These are phyloP conservation scores for Dactylellina haptotyla DNA, from an alignment of 2,329 filamentous ascomycete genomes.

Conservation along the genomic window DNA sequence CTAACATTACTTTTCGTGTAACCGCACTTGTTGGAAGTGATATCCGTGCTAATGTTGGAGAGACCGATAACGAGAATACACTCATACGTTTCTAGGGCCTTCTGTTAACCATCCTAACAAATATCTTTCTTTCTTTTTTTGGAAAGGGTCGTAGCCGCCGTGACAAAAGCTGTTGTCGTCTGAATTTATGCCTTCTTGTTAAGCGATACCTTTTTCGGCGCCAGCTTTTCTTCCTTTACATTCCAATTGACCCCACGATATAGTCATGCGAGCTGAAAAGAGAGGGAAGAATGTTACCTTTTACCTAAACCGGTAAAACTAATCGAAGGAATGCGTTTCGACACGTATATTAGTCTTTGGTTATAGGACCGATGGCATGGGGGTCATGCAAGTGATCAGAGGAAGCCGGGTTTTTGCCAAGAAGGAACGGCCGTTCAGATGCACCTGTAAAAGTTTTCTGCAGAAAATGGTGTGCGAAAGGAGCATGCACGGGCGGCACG, in stretches of 20 bases:
- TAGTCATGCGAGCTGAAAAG: conserved; percentile 27
- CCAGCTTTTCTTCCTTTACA: no score
- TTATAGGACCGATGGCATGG: background rate
- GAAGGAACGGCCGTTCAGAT: conserved; percentile 1
- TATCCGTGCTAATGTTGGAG: background rate
- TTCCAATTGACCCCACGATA: conserved; percentile 12
- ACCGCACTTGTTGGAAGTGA: background rate
- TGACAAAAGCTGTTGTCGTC: no score
- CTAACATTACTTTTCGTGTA: conserved; percentile 18
- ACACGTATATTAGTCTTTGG: background rate
- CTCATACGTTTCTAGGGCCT: no score
- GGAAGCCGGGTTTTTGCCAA: conserved; percentile 10
- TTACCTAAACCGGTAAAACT: background rate
- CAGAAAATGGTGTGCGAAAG: background rate
- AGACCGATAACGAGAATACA: no score
- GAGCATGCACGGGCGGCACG: conserved; percentile 26
- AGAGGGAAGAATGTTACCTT: background rate
- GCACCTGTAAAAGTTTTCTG: conserved; percentile 1
- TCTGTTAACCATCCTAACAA: no score
- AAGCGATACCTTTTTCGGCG: no score
- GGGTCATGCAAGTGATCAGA: background rate
- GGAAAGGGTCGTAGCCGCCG: no score
- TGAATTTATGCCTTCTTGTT: no score
- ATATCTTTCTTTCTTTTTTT: no score
- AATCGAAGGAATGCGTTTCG: background rate